A percentile compares a stretch with the other conserved stretches of the same genome.
phyloP scores from a whole-genome alignment of 2,329 filamentous ascomycete genomes.

The Diaporthe sp. region DNA sequence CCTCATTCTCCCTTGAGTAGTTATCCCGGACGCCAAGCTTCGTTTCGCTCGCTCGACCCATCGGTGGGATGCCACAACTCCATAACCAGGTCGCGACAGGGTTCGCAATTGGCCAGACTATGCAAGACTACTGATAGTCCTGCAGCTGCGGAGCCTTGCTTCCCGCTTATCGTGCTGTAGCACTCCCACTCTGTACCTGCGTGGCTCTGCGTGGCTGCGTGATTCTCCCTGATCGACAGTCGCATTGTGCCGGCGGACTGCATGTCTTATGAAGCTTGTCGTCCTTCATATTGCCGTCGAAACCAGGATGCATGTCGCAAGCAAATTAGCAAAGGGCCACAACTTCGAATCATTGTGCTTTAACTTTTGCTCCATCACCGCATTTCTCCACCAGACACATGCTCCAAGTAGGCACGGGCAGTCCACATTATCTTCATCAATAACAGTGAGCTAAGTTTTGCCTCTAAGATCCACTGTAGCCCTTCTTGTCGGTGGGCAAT shows the following conservation, averaged over 20 bases:
- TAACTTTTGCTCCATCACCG: neutral
- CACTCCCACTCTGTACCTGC: slow-evolving; percentile 12
- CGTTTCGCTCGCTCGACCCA: neutral
- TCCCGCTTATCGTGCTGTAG: slow-evolving; percentile 13
- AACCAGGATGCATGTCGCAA: neutral
- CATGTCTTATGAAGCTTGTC: slow-evolving; percentile 12
- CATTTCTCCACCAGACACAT: neutral
- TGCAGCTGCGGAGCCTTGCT: slow-evolving; percentile 18
- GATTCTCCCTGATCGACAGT: slow-evolving; percentile 2
- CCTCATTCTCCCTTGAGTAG: slow-evolving; percentile 10
- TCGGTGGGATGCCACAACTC: neutral
- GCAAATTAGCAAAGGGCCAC: neutral
- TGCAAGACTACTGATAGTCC: neutral
- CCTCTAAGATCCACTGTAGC: neutral
- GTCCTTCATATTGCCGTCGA: neutral
- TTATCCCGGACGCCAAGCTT: slow-evolving; percentile 18
- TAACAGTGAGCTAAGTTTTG: neutral
- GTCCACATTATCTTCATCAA: neutral
- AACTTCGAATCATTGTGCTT: neutral
- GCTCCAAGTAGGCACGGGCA: neutral
- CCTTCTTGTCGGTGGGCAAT: neutral
- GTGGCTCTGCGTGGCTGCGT: slow-evolving; percentile 11
- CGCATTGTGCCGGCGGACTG: neutral
- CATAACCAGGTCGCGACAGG: neutral
- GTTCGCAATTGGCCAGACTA: neutral